Conservation (phyloP, 2,329 filamentous ascomycete species). For the Alternaria sp. region DNA sequence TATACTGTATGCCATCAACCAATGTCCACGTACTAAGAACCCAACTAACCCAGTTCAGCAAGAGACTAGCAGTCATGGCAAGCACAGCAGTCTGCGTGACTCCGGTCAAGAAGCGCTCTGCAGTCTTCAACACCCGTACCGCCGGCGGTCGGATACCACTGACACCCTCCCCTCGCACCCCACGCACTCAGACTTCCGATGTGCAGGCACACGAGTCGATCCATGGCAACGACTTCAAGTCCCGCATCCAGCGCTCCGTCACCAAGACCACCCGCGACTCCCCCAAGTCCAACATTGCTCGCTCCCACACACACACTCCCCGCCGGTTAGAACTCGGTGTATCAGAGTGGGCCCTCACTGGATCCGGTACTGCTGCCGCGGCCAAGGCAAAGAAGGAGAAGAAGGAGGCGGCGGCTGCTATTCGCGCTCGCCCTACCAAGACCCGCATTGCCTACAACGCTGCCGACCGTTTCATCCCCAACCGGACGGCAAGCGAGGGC, state of each 20-base stretch:
- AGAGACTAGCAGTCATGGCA: constrained; percentile 70
- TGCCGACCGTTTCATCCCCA: constrained; percentile 95
- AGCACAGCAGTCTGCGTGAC: constrained; percentile 78
- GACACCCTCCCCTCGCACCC: constrained; percentile 82
- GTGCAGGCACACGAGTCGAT: constrained; percentile 71
- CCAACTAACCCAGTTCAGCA: constrained; percentile 36
- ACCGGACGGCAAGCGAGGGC: constrained; percentile 87
- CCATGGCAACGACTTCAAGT: constrained; percentile 74
- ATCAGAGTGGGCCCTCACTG: constrained; percentile 89
- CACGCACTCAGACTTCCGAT: constrained; percentile 58
- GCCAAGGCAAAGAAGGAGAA: constrained; percentile 51
- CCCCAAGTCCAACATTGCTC: constrained; percentile 95
- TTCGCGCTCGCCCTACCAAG: constrained; percentile 48
- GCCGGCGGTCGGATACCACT: constrained; percentile 94
- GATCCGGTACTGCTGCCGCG: constrained; percentile 68
- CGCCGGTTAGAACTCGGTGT: constrained; percentile 89
- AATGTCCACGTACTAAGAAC: constrained; percentile 4
- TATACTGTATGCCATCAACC: constrained; percentile 37
- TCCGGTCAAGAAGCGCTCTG: constrained; percentile 92
- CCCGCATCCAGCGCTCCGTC: constrained; percentile 76
- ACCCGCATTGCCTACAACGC: constrained; percentile 65
- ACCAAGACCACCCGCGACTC: constrained; percentile 78
- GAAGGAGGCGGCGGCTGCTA: constrained; percentile 37
- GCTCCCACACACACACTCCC: constrained; percentile 70
- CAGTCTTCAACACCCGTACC: constrained; percentile 89